Evolutionary conservation across 139 green algal species (phyloP).

Genomic region (Mesotaenium endlicherianum): DNA sequence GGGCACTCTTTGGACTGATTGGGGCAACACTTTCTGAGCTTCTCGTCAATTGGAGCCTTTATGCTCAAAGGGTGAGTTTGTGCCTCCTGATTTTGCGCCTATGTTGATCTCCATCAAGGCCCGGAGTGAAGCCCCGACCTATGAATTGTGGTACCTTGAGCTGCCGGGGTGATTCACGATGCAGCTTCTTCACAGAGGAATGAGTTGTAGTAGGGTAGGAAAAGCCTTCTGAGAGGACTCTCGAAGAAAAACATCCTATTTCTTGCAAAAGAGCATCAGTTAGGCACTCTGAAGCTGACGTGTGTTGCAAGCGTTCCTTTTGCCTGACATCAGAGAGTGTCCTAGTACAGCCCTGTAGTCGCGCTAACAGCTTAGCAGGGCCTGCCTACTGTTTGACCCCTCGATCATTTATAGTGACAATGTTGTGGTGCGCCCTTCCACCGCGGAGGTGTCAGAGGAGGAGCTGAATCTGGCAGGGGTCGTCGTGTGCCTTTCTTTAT

Average conservation of each 20-base stretch:
- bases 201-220: too few relatives aligned
- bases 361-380: neutral
- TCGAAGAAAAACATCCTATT: too few relatives aligned
- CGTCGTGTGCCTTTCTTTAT: neutral
- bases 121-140: neutral
- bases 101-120: neutral
- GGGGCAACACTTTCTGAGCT: constrained; percentile 40
- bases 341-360: neutral
- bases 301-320: too few relatives aligned
- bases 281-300: too few relatives aligned
- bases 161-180: too few relatives aligned
- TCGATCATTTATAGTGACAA: neutral
- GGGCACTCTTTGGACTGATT: constrained; percentile 49
- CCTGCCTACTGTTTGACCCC: neutral
- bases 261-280: too few relatives aligned
- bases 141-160: neutral
- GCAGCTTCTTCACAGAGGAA: too few relatives aligned
- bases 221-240: neutral
- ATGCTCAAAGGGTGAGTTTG: constrained; percentile 22
- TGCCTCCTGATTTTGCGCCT: neutral
- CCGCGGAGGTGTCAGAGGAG: neutral
- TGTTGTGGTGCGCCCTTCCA: neutral
- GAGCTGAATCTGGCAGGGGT: neutral
- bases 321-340: too few relatives aligned
- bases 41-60: constrained; percentile 43